Evolutionary conservation across 176 grass and related monocot species (phyloP).

Genomic region (Oryza nivara): DNA sequence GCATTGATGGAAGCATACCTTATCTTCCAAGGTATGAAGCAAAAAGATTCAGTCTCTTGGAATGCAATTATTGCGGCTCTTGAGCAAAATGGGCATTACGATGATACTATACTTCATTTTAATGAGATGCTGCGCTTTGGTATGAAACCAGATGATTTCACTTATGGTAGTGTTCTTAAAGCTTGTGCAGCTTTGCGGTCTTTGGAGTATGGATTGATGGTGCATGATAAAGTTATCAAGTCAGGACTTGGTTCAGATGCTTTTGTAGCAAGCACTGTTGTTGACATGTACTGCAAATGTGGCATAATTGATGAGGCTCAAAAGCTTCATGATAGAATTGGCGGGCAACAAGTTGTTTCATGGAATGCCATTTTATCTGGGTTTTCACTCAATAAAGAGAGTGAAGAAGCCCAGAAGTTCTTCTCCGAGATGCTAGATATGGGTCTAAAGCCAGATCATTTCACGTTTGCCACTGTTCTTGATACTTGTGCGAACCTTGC

Average conservation of each 20-base stretch:
- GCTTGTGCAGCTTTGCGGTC: slow-evolving; percentile 76
- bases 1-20: slow-evolving; percentile 55
- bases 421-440: slow-evolving; percentile 75
- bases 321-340: slow-evolving; percentile 78
- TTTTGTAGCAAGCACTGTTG: slow-evolving; percentile 73
- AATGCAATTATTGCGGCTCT: slow-evolving; percentile 80
- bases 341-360: slow-evolving; percentile 63
- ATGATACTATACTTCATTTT: slow-evolving; percentile 68
- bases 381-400: slow-evolving; percentile 82
- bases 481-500: slow-evolving; percentile 84
- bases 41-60: slow-evolving; percentile 83
- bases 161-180: slow-evolving; percentile 87
- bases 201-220: slow-evolving; percentile 66
- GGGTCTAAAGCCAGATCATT: slow-evolving; percentile 66
- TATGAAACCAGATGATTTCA: slow-evolving; percentile 85
- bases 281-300: slow-evolving; percentile 95
- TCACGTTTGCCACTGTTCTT: slow-evolving; percentile 77
- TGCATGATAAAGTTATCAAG: slow-evolving; percentile 86
- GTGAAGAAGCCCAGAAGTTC: slow-evolving; percentile 70
- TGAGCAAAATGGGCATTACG: slow-evolving; percentile 68
- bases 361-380: slow-evolving; percentile 89
- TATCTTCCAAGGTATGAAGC: slow-evolving; percentile 76
- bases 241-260: slow-evolving; percentile 73
- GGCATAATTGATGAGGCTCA: slow-evolving; percentile 67
- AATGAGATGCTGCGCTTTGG: slow-evolving; percentile 67